Evolutionary conservation across 768 basidiomycete species (phyloP), one percentile per base, ranked within the genome.

Genomic region (Phaeotremella fagi): DNA sequence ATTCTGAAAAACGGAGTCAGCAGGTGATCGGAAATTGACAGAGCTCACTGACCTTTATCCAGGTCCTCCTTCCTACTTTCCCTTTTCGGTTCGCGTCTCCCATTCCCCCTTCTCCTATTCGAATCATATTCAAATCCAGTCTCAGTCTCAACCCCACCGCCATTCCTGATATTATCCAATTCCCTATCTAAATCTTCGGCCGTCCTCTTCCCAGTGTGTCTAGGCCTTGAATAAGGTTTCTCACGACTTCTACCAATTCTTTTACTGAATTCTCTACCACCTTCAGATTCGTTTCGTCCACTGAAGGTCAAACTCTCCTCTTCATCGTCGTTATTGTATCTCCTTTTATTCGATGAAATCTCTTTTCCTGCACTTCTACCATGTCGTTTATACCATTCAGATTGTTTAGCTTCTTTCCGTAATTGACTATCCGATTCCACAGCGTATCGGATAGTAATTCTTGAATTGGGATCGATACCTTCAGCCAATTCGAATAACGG

Each of bases 141-240:
- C 68, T 88, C 86, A 44, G 85, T 80, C 63, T 78, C 25, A 82
- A 83, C 75, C 85, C 88, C 63, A 82, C 79, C 77, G 80, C 83
- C 28, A 88, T 80, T 86, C 77, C 92, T 88, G 35, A 89, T 87
- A 49, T 86, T 80, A 69, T 88, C 87, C 52, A 98, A 78, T 73
- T 98, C 94, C 58, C 81, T 81, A 79, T 92, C 90, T 61, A 97
- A 77, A 75, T 97, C 94, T 52, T 90, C 87, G 76, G 78, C 87
- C 85, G 57, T 87, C n/a, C n/a, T n/a, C 84, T 63, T 84, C 79
- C 66, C 89, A 85, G 72, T 90, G 90, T 66, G 92, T 87, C 69
- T 86, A 51, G 88, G 85, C 76, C 78, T 85, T 87, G 45, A 85
- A 85, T 66, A 84, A 78, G 67, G 90, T 85, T 71, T 90, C 90